Base-by-base conservation (phyloP, 768 basidiomycete genomes). In the Solioccasus polychromus region DNA sequence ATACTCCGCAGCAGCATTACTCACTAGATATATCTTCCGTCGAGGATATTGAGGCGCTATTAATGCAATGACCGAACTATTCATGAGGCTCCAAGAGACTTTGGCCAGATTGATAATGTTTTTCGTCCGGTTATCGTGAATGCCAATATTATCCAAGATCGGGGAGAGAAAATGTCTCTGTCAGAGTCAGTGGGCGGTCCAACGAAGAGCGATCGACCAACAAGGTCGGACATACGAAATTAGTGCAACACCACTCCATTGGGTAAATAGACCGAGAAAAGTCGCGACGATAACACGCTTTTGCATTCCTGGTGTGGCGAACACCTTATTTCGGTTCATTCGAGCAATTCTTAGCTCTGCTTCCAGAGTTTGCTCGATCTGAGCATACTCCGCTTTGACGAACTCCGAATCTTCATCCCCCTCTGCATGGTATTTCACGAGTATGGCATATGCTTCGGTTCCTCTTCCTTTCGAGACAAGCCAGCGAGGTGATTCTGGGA, bases 401-500 rank as follows among this genome's bases (percentile, higher is more conserved):
- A 83, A 76, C 48, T 77, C 76, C 3, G 76, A 75, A 30, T 37
- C 15, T 43, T 48, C 58, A 50, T 84, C 73, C 3, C 80, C 79
- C 44, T 83, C 81, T 1, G 77, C 81, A 51, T 83, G 82, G 42
- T 82, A 83, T 45, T 77, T 79, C n/a, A 64, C 72, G 20, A 83
- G 68, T 34, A 78, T 69, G 1, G 58, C 64, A 41, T 63, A 60
- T 0, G 79, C 80, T 47, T 81, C 77, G 0, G 70, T 69, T 2
- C 60, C 60, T n/a, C 80, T 73, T 20, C 81, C 80, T 39, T 74
- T 75, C 4, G 78, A 75, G 23, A 82, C 68, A 3, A 83, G 69
- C 80, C 80, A 83, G 37, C 78, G 72, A 10, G 81, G 81, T 4
- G 78, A 80, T 54, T 84, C 81, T 7, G 80, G 80, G 19, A 82